Evolutionary conservation across 805 yeast genomes (phyloP), one percentile per base, ranked within the genome.

Genomic region (Kluyveromyces aestuarii): DNA sequence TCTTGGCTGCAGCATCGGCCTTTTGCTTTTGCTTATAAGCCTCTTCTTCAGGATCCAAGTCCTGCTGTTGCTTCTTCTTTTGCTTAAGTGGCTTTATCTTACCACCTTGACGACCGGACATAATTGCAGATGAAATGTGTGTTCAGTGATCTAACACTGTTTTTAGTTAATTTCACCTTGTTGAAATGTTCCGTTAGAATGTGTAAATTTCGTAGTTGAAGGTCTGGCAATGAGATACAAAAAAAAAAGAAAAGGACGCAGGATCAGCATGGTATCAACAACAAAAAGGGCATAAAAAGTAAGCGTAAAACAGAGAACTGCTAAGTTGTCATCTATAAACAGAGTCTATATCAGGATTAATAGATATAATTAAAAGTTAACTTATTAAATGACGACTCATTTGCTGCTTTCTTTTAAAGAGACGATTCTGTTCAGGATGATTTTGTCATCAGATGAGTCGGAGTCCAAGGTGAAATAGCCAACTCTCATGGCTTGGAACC

Each of bases 31-130:
- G 91, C 74, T 87, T 87, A 78, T 82, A 89, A 5, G 96, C 96
- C 27, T 75, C 48, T 55, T 89, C 97, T 51, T 90, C 97, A 2
- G 90, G 96, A 66, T 89, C 95, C 52, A 71, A 66, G 30, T 84
- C 88, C 53, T 82, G 84, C 49, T 73, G 74, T 62, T 78, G 77
- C 79, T 88, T 88, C 83, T 84, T 80, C 72, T 87, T 91, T 58
- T 91, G 85, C 64, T 71, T 71, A 50, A 71, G 58, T 50, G 74
- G 97, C 81, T 90, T 90, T 51, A 90, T 81, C 69, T 90, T 90
- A 63, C 97, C 97, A 65, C 97, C 97, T 76, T 90, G 96, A 74
- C 96, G 89, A 61, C 96, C 89, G 45, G 96, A 88, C 96, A 89
- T 88, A 41, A 40, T 63, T 47, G 16, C 27, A 17, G 25, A 37